Base-by-base conservation (phyloP, 176 grass and related monocot species). In the Paspalum notatum region DNA sequence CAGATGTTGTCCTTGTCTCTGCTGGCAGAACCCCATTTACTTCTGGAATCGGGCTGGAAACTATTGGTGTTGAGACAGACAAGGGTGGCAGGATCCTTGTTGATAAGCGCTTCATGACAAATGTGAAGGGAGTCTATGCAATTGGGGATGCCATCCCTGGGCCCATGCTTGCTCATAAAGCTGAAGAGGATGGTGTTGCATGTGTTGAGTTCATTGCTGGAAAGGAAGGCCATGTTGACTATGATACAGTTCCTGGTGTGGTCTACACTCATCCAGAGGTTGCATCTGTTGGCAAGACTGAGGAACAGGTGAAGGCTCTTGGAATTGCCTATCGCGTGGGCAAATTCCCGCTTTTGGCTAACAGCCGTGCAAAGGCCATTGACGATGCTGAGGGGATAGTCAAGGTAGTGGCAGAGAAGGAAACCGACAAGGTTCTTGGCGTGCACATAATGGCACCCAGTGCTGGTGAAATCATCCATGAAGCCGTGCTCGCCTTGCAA, bases 111-210 rank as follows among this genome's bases (percentile, higher is more conserved):
- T 99, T 99, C 72, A 99, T 82, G 90, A 99, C 90, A 40, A 99
- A 93, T 69, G 92, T 93, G 37, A 80, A 90, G 22, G 92, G 96
- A 75, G 96, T 99, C 8, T 93, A 91, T 78, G 96, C 96, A 49
- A 99, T 99, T 49, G 96, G 96, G 3, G 96, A 99, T 84, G 88
- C 88, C 49, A 91, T 99, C 67, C 96, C 96, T 60, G 96, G 96
- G 26, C 96, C 96, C n/a, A 99, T 99, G 96, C 92, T 99, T 87
- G 96, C 96, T 43, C 96, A 99, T 80, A 99, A 99, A 81, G 96
- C 96, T 14, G 96, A 99, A 89, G 96, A 99, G 69, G 96, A 99
- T 79, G 96, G 96, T 18, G 93, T 99, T 14, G 88, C 96, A 48
- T 99, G 96, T 44, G 92, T 93, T 1, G 96, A 99, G 82, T 90